Conservation (phyloP, 331 rosid genomes). For the Rhamnella rubrinervis region DNA sequence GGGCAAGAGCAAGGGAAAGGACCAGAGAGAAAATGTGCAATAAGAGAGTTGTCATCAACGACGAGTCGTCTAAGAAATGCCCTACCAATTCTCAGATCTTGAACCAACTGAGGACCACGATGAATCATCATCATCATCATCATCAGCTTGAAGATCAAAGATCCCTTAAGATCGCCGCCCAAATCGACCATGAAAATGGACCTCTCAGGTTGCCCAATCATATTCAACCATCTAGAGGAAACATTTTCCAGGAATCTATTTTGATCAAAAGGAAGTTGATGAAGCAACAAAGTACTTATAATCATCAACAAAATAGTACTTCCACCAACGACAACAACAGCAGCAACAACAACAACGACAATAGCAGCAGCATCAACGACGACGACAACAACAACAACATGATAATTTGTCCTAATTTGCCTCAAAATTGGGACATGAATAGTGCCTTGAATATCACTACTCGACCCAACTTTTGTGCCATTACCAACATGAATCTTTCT, state of each 20-base stretch:
- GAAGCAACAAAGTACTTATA: no score
- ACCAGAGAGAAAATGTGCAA: slow-evolving; percentile 54
- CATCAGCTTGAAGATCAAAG: background rate
- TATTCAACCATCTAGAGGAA: no score
- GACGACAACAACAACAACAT: slow-evolving; percentile 26
- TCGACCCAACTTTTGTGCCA: slow-evolving; percentile 49
- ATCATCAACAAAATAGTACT: no score
- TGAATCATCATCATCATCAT: background rate
- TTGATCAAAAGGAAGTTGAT: no score
- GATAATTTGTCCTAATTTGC: slow-evolving; percentile 37
- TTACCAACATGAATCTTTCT: slow-evolving; percentile 56
- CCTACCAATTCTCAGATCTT: background rate
- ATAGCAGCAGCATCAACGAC: no score
- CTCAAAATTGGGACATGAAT: slow-evolving; percentile 58
- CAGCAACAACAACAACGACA: no score
- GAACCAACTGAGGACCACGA: background rate
- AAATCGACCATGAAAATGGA: no score
- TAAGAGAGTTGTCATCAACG: slow-evolving; percentile 2
- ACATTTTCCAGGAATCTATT: no score
- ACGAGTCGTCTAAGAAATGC: background rate
- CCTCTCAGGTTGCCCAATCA: no score
- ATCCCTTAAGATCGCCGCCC: background rate
- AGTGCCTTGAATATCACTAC: slow-evolving; percentile 20
- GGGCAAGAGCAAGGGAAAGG: slow-evolving; percentile 89
- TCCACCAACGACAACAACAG: no score